phyloP scores from a whole-genome alignment of 2,329 filamentous ascomycete genomes.

The Aspergillus thermomutatus region DNA sequence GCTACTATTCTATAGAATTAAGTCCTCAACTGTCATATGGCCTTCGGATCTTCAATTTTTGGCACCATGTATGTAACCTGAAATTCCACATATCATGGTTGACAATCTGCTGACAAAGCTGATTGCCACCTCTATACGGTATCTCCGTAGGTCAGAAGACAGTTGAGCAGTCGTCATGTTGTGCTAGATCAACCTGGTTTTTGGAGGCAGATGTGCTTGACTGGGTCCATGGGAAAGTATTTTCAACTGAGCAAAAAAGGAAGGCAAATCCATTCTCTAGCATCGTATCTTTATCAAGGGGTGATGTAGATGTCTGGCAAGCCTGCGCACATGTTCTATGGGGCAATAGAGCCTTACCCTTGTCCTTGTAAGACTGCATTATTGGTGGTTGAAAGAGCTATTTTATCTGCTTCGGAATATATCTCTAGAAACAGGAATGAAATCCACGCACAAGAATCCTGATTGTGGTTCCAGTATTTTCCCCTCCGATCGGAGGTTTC shows the following conservation, averaged over 20 bases:
- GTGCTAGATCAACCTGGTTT: neutral
- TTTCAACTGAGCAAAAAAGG: neutral
- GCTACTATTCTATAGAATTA: too few species aligned
- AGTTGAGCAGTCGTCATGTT: neutral
- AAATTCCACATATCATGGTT: neutral
- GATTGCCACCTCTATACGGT: neutral
- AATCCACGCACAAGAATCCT: neutral
- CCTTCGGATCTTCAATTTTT: neutral
- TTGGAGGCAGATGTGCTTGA: too few species aligned
- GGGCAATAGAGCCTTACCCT: too few species aligned
- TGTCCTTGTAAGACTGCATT: neutral
- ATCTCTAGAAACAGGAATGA: neutral
- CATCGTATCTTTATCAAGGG: neutral
- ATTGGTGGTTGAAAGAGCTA: neutral
- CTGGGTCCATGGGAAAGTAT: too few species aligned
- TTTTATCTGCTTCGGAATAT: neutral
- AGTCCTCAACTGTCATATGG: neutral
- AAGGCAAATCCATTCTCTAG: too few species aligned
- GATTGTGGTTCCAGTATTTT: neutral
- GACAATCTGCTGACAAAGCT: neutral
- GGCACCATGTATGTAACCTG: neutral
- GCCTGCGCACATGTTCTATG: too few species aligned
- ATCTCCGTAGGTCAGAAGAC: neutral
- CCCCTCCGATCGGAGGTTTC: neutral
- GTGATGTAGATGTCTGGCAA: too few species aligned